Evolutionary conservation across 2,329 filamentous ascomycete species (phyloP).

Genomic region (Onygenales sp.): DNA sequence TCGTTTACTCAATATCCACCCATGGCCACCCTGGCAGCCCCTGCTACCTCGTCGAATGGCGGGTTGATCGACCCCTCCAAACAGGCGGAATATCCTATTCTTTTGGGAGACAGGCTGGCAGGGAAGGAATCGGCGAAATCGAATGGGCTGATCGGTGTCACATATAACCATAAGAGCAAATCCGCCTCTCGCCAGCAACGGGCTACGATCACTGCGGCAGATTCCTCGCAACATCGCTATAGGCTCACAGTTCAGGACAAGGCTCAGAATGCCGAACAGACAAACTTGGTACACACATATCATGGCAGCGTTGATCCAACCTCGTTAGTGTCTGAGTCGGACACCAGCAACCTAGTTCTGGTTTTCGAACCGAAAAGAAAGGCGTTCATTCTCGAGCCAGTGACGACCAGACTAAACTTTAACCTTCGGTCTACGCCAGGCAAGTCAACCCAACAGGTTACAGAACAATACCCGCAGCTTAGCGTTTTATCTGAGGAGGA

Average conservation of each 20-base stretch:
- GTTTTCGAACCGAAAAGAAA: slow-evolving; percentile 67
- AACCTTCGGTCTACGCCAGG: slow-evolving; percentile 65
- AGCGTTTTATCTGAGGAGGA: slow-evolving; percentile 31
- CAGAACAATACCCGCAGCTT: slow-evolving; percentile 59
- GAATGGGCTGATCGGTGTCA: slow-evolving; percentile 29
- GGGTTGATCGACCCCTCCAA: slow-evolving; percentile 35
- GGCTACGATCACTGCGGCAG: slow-evolving; percentile 26
- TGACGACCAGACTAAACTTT: slow-evolving; percentile 79
- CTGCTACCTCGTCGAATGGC: slow-evolving; percentile 18
- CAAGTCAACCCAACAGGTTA: slow-evolving; percentile 55
- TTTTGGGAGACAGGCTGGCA: slow-evolving; percentile 34
- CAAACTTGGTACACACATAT: slow-evolving; percentile 30
- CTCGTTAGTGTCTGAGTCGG: slow-evolving; percentile 17
- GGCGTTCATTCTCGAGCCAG: slow-evolving; percentile 69
- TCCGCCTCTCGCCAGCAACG: slow-evolving; percentile 29
- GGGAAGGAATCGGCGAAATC: slow-evolving; percentile 15
- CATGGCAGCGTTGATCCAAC: slow-evolving; percentile 31
- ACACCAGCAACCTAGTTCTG: slow-evolving; percentile 40
- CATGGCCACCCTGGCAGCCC: slow-evolving; percentile 7
- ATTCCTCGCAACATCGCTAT: slow-evolving; percentile 27
- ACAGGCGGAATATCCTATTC: slow-evolving; percentile 37
- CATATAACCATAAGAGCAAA: slow-evolving; percentile 39
- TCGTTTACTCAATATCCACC: background rate
- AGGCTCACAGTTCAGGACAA: slow-evolving; percentile 34
- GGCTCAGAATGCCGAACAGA: slow-evolving; percentile 28